Conservation (phyloP, 176 grass and related monocot species). For the Phyllostachys edulis region DNA sequence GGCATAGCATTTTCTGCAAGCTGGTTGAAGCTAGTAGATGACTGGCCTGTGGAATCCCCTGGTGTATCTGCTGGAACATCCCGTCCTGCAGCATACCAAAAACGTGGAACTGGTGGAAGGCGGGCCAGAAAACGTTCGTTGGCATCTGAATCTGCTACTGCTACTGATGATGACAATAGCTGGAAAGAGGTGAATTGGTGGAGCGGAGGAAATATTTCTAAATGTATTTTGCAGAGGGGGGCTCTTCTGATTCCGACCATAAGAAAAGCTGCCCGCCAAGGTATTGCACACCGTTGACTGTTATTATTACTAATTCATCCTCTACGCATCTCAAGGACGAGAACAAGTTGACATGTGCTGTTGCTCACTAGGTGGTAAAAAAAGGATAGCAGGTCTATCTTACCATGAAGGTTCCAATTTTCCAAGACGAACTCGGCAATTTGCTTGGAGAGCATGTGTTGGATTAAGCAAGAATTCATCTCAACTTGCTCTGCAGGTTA, state of each 20-base stretch:
- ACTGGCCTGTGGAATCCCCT: constrained; percentile 59
- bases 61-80: constrained; percentile 49
- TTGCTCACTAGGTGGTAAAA: constrained; percentile 62
- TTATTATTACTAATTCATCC: constrained; percentile 26
- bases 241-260: constrained; percentile 42
- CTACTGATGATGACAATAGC: constrained; percentile 62
- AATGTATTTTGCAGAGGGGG: constrained; percentile 70
- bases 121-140: constrained; percentile 59
- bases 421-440: constrained; percentile 75
- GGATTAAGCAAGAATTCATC: constrained; percentile 65
- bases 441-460: constrained; percentile 89
- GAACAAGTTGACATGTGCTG: constrained; percentile 19
- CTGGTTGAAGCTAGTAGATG: constrained; percentile 81
- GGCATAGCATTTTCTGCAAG: constrained; percentile 69
- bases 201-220: constrained; percentile 74
- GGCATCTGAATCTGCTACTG: constrained; percentile 49
- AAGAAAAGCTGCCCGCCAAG: constrained; percentile 95
- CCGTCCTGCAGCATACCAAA: constrained; percentile 58
- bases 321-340: constrained; percentile 6
- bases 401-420: constrained; percentile 76
- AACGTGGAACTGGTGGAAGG: constrained; percentile 70
- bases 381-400: constrained; percentile 63
- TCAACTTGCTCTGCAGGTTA: constrained; percentile 90
- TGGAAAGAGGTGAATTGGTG: constrained; percentile 85
- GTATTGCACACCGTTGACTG: constrained; percentile 44